Conservation (phyloP, 768 basidiomycete genomes). For the Amanita molliuscula region DNA sequence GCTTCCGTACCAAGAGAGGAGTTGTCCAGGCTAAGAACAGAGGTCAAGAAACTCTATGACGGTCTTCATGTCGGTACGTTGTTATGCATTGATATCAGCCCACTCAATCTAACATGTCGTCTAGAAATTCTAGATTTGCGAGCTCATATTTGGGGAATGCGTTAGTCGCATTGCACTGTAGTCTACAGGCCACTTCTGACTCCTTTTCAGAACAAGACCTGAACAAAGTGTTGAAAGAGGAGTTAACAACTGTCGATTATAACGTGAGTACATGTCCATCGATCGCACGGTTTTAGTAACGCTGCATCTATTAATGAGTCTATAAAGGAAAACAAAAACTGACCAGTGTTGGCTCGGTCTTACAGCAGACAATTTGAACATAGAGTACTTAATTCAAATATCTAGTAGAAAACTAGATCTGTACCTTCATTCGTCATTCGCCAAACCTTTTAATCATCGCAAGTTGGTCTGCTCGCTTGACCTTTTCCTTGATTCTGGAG, state of each 20-base stretch:
- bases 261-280: neutral
- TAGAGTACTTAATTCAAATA: too few relatives aligned
- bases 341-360: too few relatives aligned
- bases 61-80: slow-evolving; percentile 66
- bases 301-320: neutral
- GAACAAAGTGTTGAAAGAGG: slow-evolving; percentile 62
- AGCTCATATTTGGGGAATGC: slow-evolving; percentile 80
- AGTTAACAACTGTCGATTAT: slow-evolving; percentile 41
- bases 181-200: neutral
- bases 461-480: neutral
- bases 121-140: slow-evolving; percentile 74
- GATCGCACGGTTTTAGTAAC: neutral
- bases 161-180: slow-evolving; percentile 34
- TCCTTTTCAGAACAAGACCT: slow-evolving; percentile 62
- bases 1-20: slow-evolving; percentile 73
- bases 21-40: slow-evolving; percentile 59
- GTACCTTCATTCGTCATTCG: too few relatives aligned
- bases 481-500: neutral
- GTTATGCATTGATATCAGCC: slow-evolving; percentile 3
- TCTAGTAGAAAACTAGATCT: too few relatives aligned
- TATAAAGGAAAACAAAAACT: too few relatives aligned
- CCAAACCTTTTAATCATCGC: neutral
- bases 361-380: too few relatives aligned
- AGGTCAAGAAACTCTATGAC: slow-evolving; percentile 83
- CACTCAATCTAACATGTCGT: neutral